A percentile compares a stretch with the other conserved stretches of the same genome.
Conservation (phyloP, 2,329 filamentous ascomycete species). For the Phialophora tarda region DNA sequence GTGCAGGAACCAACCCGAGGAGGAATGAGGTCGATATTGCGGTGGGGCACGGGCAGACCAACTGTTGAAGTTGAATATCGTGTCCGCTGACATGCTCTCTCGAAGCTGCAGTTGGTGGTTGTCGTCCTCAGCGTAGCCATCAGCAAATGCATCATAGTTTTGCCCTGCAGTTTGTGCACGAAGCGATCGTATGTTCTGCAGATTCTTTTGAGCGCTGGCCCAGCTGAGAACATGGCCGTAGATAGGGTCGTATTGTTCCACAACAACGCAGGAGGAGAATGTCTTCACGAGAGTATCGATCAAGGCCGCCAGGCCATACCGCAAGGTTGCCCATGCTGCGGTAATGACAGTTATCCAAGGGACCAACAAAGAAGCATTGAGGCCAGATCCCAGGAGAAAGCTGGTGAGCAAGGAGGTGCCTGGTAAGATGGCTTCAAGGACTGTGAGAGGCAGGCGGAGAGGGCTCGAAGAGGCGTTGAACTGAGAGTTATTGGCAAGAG, state of each 20-base stretch:
- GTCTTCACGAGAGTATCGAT: conserved; percentile 44
- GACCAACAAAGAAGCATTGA: conserved; percentile 57
- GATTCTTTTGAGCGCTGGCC: conserved; percentile 60
- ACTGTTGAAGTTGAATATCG: conserved; percentile 57
- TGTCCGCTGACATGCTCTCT: conserved; percentile 46
- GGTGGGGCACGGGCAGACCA: conserved; percentile 56
- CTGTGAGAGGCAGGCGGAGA: conserved; percentile 51
- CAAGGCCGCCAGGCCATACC: conserved; percentile 46
- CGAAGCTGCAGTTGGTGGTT: conserved; percentile 32
- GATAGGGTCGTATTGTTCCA: conserved; percentile 64
- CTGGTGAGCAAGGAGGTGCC: conserved; percentile 57
- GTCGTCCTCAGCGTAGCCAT: conserved; percentile 43
- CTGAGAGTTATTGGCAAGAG: conserved; percentile 5
- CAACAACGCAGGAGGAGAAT: conserved; percentile 55
- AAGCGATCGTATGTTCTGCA: conserved; percentile 59
- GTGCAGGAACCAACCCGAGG: conserved; percentile 52
- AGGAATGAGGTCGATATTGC: conserved; percentile 57
- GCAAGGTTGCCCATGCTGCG: conserved; percentile 47
- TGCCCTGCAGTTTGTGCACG: conserved; percentile 59
- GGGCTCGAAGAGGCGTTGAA: conserved; percentile 18
- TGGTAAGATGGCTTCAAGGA: conserved; percentile 58
- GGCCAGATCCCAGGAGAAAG: conserved; percentile 51
- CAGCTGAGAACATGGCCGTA: conserved; percentile 65
- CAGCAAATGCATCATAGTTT: conserved; percentile 47
- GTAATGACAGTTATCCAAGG: conserved; percentile 52